phyloP scores from a whole-genome alignment of 2,329 filamentous ascomycete species.

The Epichloe glyceriae region DNA sequence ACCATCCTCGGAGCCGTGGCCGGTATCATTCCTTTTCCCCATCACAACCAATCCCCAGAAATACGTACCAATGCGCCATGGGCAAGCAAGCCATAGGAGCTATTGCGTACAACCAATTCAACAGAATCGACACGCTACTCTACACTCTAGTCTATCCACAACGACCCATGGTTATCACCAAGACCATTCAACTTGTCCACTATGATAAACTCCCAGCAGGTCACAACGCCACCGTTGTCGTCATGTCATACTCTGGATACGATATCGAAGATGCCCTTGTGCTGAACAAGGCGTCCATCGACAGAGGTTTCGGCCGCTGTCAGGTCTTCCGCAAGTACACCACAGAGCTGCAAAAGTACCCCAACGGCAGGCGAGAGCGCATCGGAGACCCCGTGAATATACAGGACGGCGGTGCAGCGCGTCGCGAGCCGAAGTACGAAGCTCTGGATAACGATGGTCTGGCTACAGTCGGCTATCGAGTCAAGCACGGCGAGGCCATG shows the following conservation, averaged over 20 bases:
- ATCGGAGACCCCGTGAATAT: slow-evolving; percentile 44
- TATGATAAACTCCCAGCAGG: slow-evolving; percentile 96
- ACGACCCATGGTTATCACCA: slow-evolving; percentile 91
- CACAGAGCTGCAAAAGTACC: slow-evolving; percentile 75
- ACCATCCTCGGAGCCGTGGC: slow-evolving; percentile 92
- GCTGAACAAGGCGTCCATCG: slow-evolving; percentile 88
- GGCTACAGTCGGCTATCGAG: slow-evolving; percentile 69
- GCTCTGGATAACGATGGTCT: slow-evolving; percentile 77
- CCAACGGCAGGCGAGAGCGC: slow-evolving; percentile 62
- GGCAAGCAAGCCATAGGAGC: slow-evolving; percentile 99
- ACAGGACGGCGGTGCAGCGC: slow-evolving; percentile 43
- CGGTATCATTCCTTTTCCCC: slow-evolving; percentile 91
- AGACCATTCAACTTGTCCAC: slow-evolving; percentile 90
- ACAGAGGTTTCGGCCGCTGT: slow-evolving; percentile 89
- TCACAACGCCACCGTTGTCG: slow-evolving; percentile 92
- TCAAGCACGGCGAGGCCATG: slow-evolving; percentile 72
- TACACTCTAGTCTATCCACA: slow-evolving; percentile 98
- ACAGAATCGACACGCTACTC: slow-evolving; percentile 87
- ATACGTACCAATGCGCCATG: slow-evolving; percentile 99
- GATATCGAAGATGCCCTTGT: slow-evolving; percentile 98
- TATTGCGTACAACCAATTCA: slow-evolving; percentile 96
- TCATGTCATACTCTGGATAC: slow-evolving; percentile 99
- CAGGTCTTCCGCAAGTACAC: slow-evolving; percentile 96
- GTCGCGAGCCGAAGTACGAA: slow-evolving; percentile 53
- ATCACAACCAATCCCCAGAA: slow-evolving; percentile 97